Percentiles rank a stretch among this genome's conserved stretches.
Evolutionary conservation across 2,329 filamentous ascomycete genomes (phyloP).

Genomic region (Decorospora gaudefroyi): DNA sequence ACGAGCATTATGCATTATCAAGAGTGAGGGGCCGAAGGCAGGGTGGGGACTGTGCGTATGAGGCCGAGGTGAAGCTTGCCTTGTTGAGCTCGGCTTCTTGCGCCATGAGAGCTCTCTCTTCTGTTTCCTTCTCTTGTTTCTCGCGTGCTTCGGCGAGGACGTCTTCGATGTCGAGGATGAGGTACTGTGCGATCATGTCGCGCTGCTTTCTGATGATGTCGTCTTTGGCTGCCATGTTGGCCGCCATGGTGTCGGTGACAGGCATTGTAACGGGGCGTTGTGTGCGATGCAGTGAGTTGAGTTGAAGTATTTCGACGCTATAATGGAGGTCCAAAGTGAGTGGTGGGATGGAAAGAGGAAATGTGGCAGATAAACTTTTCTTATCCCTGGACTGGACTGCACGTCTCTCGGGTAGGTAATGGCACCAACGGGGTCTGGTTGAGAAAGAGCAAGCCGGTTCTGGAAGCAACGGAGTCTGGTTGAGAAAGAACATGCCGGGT

Average conservation of each 20-base stretch:
- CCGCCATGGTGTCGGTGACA: not conserved
- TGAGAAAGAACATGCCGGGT: no score
- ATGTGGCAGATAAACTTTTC: not conserved
- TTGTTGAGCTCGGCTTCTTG: no score
- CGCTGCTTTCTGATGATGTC: slow-evolving; percentile 5
- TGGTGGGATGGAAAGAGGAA: not conserved
- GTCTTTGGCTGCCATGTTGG: slow-evolving; percentile 1
- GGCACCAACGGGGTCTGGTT: no score
- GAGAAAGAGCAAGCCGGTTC: no score
- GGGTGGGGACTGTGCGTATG: not conserved
- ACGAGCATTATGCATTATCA: no score
- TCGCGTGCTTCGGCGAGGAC: slow-evolving; percentile 1
- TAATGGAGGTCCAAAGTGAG: no score
- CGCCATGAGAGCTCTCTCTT: not conserved
- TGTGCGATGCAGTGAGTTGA: not conserved
- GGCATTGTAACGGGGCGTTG: slow-evolving; percentile 2
- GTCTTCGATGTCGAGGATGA: slow-evolving; percentile 10
- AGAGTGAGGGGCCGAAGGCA: not conserved
- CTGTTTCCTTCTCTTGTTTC: slow-evolving; percentile 1
- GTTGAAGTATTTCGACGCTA: no score
- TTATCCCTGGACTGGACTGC: not conserved
- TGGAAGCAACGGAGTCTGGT: no score
- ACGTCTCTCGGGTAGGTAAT: no score
- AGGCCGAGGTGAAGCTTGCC: not conserved
- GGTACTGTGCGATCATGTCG: slow-evolving; percentile 8